phyloP scores from a whole-genome alignment of 1,284 basidiomycete genomes.

The Gomphus sp. region DNA sequence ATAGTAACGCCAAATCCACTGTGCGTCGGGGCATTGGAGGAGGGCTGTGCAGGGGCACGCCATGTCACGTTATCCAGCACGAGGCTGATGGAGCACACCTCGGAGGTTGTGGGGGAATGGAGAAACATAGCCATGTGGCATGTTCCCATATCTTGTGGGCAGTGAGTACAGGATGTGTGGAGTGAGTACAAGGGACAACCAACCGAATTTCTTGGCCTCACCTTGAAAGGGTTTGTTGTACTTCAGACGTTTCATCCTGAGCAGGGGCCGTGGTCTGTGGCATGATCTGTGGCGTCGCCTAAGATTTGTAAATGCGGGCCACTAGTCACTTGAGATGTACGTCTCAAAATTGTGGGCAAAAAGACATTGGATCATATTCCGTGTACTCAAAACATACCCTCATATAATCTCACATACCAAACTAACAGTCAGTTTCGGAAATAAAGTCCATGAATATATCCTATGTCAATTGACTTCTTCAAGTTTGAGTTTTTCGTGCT shows the following conservation, averaged over 20 bases:
- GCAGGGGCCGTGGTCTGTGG: too few relatives aligned
- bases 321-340: too few relatives aligned
- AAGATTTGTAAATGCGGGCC: too few relatives aligned
- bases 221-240: constrained; percentile 12
- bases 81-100: constrained; percentile 67
- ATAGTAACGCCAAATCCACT: constrained; percentile 68
- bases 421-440: too few relatives aligned
- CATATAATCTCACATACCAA: too few relatives aligned
- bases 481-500: too few relatives aligned
- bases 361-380: too few relatives aligned
- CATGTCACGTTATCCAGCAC: constrained; percentile 54
- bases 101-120: constrained; percentile 65
- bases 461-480: too few relatives aligned
- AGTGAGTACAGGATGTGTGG: neutral
- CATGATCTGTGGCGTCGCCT: too few relatives aligned
- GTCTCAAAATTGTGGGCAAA: too few relatives aligned
- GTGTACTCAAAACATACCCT: too few relatives aligned
- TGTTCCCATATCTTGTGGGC: constrained; percentile 52
- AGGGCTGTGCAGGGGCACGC: constrained; percentile 35
- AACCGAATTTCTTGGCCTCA: constrained; percentile 77
- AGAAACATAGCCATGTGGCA: constrained; percentile 73
- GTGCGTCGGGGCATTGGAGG: constrained; percentile 57
- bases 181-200: constrained; percentile 18
- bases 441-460: too few relatives aligned
- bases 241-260: neutral